Evolutionary conservation across 306 rosid species (phyloP).

Genomic region (Cucurbita argyrosperma): DNA sequence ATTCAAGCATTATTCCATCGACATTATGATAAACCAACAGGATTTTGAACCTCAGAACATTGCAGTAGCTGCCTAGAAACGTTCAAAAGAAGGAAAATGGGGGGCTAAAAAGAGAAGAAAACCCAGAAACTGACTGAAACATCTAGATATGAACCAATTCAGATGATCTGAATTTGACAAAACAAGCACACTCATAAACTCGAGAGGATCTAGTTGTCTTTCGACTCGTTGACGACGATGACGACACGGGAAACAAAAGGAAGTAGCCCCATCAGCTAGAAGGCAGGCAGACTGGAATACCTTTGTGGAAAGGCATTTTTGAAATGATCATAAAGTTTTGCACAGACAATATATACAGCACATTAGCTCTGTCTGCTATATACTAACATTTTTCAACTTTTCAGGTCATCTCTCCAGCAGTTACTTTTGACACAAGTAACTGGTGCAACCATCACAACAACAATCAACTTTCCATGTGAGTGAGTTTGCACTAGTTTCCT

Average conservation of each 20-base stretch:
- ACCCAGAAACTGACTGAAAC: not conserved
- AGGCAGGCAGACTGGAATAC: not conserved
- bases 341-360: slow-evolving; percentile 6
- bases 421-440: slow-evolving; percentile 5
- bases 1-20: not conserved
- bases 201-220: not conserved
- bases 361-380: slow-evolving; percentile 8
- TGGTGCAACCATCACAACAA: slow-evolving; percentile 14
- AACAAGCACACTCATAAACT: not conserved
- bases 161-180: slow-evolving; percentile 1
- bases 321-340: slow-evolving; percentile 8
- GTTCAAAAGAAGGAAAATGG: not conserved
- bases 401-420: slow-evolving; percentile 3
- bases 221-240: not conserved
- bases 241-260: not conserved
- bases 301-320: not conserved
- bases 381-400: not conserved
- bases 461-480: slow-evolving; percentile 19
- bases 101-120: not conserved
- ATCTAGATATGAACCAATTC: not conserved
- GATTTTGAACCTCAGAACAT: not conserved
- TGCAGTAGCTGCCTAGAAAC: not conserved
- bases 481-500: slow-evolving; percentile 14
- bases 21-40: not conserved
- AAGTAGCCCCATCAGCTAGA: not conserved